Percentiles rank a stretch among this genome's conserved stretches.
phyloP scores from a whole-genome alignment of 768 basidiomycete species.

The Agrocybe chaxingu region DNA sequence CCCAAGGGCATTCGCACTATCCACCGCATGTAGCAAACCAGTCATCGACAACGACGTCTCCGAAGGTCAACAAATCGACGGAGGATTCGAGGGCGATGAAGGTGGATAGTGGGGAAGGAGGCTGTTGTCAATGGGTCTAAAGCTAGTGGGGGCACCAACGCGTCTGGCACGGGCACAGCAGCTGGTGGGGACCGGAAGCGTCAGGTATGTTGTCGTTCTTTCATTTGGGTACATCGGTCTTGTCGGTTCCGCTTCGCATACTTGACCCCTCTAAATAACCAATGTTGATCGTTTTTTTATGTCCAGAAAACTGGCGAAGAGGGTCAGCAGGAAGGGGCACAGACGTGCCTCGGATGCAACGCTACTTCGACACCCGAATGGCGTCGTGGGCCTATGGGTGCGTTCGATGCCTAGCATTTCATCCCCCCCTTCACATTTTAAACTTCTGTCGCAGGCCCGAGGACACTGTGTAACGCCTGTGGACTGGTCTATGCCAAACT shows the following conservation, averaged over 20 bases:
- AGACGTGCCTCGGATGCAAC: constrained; percentile 77
- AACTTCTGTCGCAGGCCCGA: constrained; percentile 52
- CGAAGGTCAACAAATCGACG: constrained; percentile 7
- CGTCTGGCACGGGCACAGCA: constrained; percentile 8
- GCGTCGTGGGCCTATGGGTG: constrained; percentile 81
- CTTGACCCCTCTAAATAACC: not conserved
- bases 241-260: not conserved
- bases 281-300: not conserved
- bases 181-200: constrained; percentile 8
- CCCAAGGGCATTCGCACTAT: not conserved
- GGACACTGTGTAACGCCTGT: constrained; percentile 84
- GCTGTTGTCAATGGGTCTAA: constrained; percentile 2
- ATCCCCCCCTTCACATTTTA: not conserved
- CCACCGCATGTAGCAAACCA: not conserved
- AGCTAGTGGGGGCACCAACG: constrained; percentile 1
- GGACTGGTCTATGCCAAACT: constrained; percentile 86
- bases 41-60: constrained; percentile 8
- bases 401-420: constrained; percentile 9
- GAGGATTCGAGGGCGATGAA: constrained; percentile 7
- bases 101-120: not conserved
- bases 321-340: constrained; percentile 48
- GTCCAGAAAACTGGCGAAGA: constrained; percentile 37
- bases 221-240: not conserved
- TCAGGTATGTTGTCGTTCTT: not conserved
- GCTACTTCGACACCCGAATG: constrained; percentile 88